phyloP scores from a whole-genome alignment of 1,139 yeast species.

The Debaryomyces sp. region DNA sequence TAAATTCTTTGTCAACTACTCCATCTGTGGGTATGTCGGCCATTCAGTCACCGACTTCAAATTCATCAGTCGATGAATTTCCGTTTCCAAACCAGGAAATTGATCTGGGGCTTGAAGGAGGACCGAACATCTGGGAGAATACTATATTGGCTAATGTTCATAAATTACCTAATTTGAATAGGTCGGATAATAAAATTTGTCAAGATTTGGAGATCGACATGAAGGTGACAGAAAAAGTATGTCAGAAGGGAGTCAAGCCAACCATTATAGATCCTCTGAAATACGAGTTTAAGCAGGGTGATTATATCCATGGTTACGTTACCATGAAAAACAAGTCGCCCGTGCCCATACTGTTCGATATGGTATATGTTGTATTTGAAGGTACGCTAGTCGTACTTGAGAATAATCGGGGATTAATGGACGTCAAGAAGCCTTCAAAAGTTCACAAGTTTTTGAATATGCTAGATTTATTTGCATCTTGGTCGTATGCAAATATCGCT shows the following conservation, averaged over 20 bases:
- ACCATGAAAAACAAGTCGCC: constrained; percentile 27
- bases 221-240: constrained; percentile 42
- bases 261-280: constrained; percentile 26
- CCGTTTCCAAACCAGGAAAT: constrained; percentile 18
- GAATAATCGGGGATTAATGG: constrained; percentile 31
- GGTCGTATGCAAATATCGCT: constrained; percentile 51
- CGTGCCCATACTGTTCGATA: constrained; percentile 33
- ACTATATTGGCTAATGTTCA: constrained; percentile 49
- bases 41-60: constrained; percentile 22
- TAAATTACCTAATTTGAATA: constrained; percentile 38
- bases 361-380: constrained; percentile 40
- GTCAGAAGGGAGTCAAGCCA: constrained; percentile 44
- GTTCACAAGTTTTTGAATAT: constrained; percentile 44
- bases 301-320: constrained; percentile 38
- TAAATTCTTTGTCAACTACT: constrained; percentile 19
- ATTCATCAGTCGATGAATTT: constrained; percentile 13
- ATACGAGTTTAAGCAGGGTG: constrained; percentile 34
- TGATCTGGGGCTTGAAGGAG: constrained; percentile 21
- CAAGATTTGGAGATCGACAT: constrained; percentile 35
- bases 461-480: constrained; percentile 50
- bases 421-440: constrained; percentile 27
- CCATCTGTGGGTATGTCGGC: constrained; percentile 11
- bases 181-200: constrained; percentile 27
- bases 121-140: constrained; percentile 44
- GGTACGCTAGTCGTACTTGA: constrained; percentile 32